Evolutionary conservation across 2,329 filamentous ascomycete genomes (phyloP), one percentile per base, ranked within the genome.

Genomic region (Fusarium sp.): DNA sequence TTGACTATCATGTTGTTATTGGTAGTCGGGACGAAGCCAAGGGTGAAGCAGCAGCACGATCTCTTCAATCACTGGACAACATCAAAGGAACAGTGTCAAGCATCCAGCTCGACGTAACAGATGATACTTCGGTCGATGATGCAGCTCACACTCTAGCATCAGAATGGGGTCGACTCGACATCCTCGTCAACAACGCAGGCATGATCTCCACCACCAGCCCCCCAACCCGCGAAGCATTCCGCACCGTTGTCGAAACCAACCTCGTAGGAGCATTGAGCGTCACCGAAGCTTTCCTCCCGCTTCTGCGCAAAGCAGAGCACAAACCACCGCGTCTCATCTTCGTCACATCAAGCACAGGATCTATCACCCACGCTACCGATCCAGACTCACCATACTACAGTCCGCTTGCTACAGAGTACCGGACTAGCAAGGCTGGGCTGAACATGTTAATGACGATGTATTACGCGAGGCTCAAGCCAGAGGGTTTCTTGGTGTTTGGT

Each of bases 391-490:
- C 50, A 2, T 49, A 56, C 6, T 40, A 62, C 34, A 43, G 5
- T 12, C 32, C 32, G 1, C 7, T 20, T 8, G 64, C 43, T 1
- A 18, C 9, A 0, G 63, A 67, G 42, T 67, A 67, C 14, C 50
- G 64, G 6, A 16, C 56, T 5, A 44, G 64, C 5, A 67, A 67
- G 4, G 64, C 64, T 16, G 64, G 63, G 0, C 12, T 67, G 29
- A 67, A 67, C 10, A 67, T 67, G 64, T 46, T 67, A 0, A 67
- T 67, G 63, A 0, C 40, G 0, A 55, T 63, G 27, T 67, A 67
- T 4, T 22, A 44, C 3, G 43, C 29, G 10, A 56, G 64, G 4
- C 63, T 67, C 1, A 40, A 29, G 1, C 3, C 45, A 8, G 64
- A 67, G 5, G 56, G 63, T 1, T 43, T 67, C 3, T 7, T 67